phyloP scores from a whole-genome alignment of 768 basidiomycete species.

The Daedaleopsis sinensis region DNA sequence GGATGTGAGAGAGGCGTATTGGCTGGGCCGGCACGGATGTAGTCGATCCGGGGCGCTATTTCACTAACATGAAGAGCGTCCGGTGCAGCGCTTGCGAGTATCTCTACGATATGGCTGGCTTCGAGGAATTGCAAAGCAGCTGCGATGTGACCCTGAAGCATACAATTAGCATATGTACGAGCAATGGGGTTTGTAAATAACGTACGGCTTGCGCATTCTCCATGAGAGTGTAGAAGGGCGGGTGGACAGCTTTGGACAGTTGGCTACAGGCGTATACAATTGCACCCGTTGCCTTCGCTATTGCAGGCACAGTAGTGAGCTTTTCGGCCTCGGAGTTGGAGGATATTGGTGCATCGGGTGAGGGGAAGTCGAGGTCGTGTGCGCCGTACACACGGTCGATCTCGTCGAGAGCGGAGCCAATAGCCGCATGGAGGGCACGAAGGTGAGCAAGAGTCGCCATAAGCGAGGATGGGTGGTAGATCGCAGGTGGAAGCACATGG shows the following conservation, averaged over 20 bases:
- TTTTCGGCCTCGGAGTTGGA: neutral
- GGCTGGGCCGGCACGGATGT: neutral
- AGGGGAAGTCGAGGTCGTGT: neutral
- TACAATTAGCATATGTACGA: neutral
- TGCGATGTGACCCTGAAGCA: neutral
- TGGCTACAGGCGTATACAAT: neutral
- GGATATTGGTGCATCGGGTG: neutral
- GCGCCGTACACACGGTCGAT: slow-evolving; percentile 54
- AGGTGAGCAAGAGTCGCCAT: slow-evolving; percentile 60
- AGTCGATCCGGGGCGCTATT: slow-evolving; percentile 39
- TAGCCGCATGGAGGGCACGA: slow-evolving; percentile 61
- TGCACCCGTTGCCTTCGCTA: neutral
- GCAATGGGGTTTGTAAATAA: neutral
- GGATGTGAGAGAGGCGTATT: neutral
- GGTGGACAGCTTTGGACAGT: neutral
- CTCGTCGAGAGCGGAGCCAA: slow-evolving; percentile 67
- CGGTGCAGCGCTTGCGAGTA: slow-evolving; percentile 65
- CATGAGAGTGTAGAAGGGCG: neutral
- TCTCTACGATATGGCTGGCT: slow-evolving; percentile 68
- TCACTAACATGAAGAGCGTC: slow-evolving; percentile 50
- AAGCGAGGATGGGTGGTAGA: no score
- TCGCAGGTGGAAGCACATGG: no score
- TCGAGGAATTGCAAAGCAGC: slow-evolving; percentile 47
- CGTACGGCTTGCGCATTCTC: neutral
- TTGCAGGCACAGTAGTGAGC: neutral